A percentile compares a stretch with the other conserved stretches of the same genome.
phyloP scores from a whole-genome alignment of 441 rosid genomes.

The Syzygium syzygioides region DNA sequence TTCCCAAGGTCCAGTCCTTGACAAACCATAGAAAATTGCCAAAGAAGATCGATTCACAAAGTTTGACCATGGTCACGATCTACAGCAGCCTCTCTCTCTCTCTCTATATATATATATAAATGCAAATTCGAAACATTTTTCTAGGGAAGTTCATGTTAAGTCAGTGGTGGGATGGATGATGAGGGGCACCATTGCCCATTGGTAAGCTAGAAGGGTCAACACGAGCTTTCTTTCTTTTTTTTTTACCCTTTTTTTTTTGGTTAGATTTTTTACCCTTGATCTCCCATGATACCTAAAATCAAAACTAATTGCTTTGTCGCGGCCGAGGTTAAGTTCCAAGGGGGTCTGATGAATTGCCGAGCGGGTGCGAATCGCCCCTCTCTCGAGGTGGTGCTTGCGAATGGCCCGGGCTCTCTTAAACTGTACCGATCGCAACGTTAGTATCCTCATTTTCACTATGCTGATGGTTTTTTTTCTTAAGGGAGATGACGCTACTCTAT shows the following conservation, averaged over 20 bases:
- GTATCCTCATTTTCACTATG: accelerated
- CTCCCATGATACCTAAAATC: not conserved
- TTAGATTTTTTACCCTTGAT: not conserved
- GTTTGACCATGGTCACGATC: not conserved
- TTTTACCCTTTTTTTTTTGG: not conserved
- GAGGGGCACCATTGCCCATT: too few relatives aligned
- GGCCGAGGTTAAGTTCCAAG: accelerated
- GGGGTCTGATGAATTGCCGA: not conserved
- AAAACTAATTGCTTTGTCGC: not conserved
- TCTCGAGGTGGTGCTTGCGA: accelerated
- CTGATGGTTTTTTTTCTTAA: not conserved
- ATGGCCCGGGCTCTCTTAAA: not conserved
- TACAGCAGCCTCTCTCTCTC: not conserved
- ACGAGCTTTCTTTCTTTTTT: not conserved
- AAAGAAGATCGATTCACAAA: not conserved
- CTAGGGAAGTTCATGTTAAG: not conserved
- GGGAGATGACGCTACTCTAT: not conserved
- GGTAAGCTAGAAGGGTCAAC: not conserved
- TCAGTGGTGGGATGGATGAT: not conserved
- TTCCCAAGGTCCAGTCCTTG: not conserved
- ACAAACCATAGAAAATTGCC: not conserved
- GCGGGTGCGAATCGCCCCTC: not conserved
- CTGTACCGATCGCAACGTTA: accelerated
- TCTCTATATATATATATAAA: not conserved
- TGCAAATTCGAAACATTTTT: not conserved